Evolutionary conservation across 495 filamentous ascomycete genomes (phyloP), one percentile per base, ranked within the genome.

Genomic region (Penicillium fimorum): DNA sequence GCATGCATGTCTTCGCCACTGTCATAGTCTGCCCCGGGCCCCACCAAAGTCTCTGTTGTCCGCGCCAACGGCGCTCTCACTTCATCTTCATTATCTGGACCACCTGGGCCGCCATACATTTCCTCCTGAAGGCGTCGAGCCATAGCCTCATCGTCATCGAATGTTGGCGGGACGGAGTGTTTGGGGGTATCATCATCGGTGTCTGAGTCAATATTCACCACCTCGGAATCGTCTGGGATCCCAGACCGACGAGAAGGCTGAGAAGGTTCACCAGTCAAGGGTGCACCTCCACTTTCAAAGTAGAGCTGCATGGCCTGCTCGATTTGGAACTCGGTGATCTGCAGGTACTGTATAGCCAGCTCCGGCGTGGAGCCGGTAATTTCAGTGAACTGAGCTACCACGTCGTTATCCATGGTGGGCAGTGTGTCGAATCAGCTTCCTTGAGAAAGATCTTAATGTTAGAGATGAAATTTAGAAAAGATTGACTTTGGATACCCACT

Each of bases 81-180:
- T 13, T 77, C 86, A 58, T 90, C 85, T 17, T 78, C 80, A 64
- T 79, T 76, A 53, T 56, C 56, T 10, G 69, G 60, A 33, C 74
- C 64, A 59, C 81, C 73, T 18, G 70, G 38, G 51, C 73, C 81
- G 51, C 79, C 74, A 65, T 97, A 97, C 65, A 96, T 77, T 72
- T 98, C 91, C 64, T 97, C 90, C 64, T 97, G 95, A 43, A 98
- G 67, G 41, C 90, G 83, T 61, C 90, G 83, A 7, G 94, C 94
- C 83, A 97, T 90, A 11, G 90, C 94, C 42, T 92, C 94, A 73
- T 98, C 94, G 62, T 95, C 90, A 59, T 97, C 94, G 46, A 84
- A 76, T 17, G 68, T 40, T n/a, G 60, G 38, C 49, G 49, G 46
- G 43, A 56, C 30, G 22, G 56, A 43, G 11, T 38, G 33, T 52